phyloP scores from a whole-genome alignment of 2,329 filamentous ascomycete species.

The Diaporthe citriasiana region DNA sequence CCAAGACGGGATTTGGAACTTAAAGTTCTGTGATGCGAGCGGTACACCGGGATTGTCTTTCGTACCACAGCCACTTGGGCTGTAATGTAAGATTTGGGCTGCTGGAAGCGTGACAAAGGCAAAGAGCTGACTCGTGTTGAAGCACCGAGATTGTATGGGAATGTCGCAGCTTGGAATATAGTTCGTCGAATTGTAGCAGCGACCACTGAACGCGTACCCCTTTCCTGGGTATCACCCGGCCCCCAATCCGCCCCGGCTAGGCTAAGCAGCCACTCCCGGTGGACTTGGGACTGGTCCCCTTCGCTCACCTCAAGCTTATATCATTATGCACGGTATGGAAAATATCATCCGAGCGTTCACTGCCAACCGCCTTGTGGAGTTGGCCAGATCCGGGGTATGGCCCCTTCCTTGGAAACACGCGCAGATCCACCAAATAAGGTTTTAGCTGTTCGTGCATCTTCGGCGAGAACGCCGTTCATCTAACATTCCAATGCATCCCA shows the following conservation, averaged over 20 bases:
- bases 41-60: constrained; percentile 4
- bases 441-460: constrained; percentile 5
- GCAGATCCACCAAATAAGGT: constrained; percentile 18
- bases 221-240: background rate
- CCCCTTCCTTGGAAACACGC: constrained; percentile 17
- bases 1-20: constrained; percentile 8
- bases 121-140: constrained; percentile 16
- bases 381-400: background rate
- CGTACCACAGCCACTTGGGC: background rate
- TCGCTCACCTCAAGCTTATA: background rate
- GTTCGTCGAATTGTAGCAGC: constrained; percentile 14
- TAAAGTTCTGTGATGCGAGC: constrained; percentile 22
- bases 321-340: background rate
- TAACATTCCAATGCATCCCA: background rate
- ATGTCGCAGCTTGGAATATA: constrained; percentile 28
- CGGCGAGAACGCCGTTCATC: constrained; percentile 26
- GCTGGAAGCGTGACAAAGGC: constrained; percentile 19
- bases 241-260: background rate
- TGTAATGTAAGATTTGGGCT: background rate
- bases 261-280: background rate
- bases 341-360: constrained; percentile 16
- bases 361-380: background rate
- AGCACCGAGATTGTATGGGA: constrained; percentile 1
- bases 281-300: background rate
- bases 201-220: background rate